phyloP scores from a whole-genome alignment of 2,329 filamentous ascomycete species.

The Colletotrichum chrysophilum region DNA sequence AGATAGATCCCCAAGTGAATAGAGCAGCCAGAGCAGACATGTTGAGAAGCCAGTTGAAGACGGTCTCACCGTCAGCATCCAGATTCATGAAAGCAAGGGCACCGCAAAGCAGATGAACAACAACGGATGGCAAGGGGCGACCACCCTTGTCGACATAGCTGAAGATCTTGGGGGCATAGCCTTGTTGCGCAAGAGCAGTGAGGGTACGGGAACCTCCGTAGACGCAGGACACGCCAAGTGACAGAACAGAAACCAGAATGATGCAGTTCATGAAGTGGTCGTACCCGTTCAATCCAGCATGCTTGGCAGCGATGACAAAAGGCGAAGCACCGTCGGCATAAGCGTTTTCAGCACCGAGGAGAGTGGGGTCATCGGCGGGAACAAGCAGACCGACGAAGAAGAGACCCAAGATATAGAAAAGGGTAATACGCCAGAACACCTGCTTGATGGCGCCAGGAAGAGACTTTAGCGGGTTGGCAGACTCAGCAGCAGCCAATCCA shows the following conservation, averaged over 20 bases:
- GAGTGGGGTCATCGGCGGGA: constrained; percentile 46
- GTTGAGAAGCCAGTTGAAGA: constrained; percentile 71
- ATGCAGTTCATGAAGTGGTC: constrained; percentile 65
- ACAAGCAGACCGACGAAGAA: constrained; percentile 58
- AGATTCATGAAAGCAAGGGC: constrained; percentile 56
- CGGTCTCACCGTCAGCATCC: constrained; percentile 44
- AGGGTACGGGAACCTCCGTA: constrained; percentile 66
- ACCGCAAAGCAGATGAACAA: constrained; percentile 52
- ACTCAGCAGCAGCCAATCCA: constrained; percentile 76
- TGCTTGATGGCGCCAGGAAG: constrained; percentile 87
- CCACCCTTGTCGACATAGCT: constrained; percentile 63
- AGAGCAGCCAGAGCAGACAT: constrained; percentile 69
- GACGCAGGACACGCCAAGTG: constrained; percentile 63
- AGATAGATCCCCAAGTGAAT: constrained; percentile 75
- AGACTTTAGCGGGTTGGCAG: constrained; percentile 71
- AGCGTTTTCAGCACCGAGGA: constrained; percentile 30
- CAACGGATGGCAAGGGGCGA: constrained; percentile 57
- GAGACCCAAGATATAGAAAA: constrained; percentile 60
- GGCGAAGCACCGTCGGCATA: constrained; percentile 44
- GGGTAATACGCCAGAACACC: constrained; percentile 64
- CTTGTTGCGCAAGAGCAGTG: constrained; percentile 63
- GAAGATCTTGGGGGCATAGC: constrained; percentile 62
- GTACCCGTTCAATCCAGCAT: constrained; percentile 54
- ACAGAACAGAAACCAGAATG: constrained; percentile 63
- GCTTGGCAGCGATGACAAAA: constrained; percentile 62